phyloP scores from a whole-genome alignment of 148 eudicot genomes.

The Tetragonia tetragonoides region DNA sequence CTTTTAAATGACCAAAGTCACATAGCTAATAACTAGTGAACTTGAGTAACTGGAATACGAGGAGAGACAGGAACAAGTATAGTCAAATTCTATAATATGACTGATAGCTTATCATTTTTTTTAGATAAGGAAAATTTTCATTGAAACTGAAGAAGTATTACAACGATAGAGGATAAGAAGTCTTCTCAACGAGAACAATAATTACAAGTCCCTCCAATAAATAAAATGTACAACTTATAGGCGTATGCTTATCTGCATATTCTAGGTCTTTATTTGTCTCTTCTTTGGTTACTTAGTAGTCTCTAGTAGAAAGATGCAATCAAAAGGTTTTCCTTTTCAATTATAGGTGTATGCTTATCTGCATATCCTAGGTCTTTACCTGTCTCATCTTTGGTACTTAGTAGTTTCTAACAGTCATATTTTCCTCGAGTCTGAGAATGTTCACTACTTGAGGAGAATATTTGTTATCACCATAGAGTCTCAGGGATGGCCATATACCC shows the following conservation, averaged over 20 bases:
- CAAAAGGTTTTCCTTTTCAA: background rate
- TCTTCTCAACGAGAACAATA: too few species aligned
- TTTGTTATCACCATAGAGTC: background rate
- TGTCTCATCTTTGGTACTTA: too few species aligned
- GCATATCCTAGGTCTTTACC: too few species aligned
- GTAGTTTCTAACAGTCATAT: background rate
- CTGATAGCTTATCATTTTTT: background rate
- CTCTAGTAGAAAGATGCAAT: background rate
- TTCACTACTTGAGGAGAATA: background rate
- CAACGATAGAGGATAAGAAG: too few species aligned
- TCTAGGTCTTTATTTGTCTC: background rate
- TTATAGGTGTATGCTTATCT: too few species aligned
- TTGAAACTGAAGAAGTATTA: too few species aligned
- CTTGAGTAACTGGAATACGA: slow-evolving; percentile 1
- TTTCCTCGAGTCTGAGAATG: background rate
- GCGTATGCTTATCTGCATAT: background rate
- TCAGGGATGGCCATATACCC: background rate
- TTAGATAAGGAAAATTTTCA: too few species aligned
- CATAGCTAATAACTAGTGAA: background rate
- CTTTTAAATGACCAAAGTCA: slow-evolving; percentile 2
- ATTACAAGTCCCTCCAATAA: too few species aligned
- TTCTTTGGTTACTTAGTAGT: background rate
- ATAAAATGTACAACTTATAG: background rate
- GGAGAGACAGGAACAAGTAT: background rate
- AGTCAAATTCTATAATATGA: background rate